Percentiles rank a stretch among this genome's conserved stretches.
These are phyloP conservation scores for Lojkania enalia DNA, from an alignment of 2,329 filamentous ascomycete species.

Conservation along the genomic window DNA sequence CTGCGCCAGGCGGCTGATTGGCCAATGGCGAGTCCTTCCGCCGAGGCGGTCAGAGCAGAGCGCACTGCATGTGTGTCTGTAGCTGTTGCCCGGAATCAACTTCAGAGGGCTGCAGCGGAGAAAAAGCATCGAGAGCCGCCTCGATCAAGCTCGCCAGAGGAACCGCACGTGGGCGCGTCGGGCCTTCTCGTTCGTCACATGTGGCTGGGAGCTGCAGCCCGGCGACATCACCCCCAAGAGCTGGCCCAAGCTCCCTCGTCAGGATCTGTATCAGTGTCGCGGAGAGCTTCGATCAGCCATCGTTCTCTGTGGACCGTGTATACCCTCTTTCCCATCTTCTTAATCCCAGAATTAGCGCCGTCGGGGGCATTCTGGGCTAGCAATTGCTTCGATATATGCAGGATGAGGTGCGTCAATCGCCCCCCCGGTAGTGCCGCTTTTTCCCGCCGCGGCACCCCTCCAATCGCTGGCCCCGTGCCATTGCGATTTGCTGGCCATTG, in stretches of 20 bases:
- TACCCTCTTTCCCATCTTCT: background rate
- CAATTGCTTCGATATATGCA: constrained; percentile 20
- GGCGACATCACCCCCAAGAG: background rate
- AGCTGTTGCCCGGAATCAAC: too few relatives aligned
- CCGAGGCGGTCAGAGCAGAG: too few relatives aligned
- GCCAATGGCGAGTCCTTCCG: too few relatives aligned
- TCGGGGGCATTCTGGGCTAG: constrained; percentile 5
- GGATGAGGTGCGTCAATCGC: constrained; percentile 30
- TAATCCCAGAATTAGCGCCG: background rate
- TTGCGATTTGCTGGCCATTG: constrained; percentile 24
- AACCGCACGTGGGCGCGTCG: constrained; percentile 8
- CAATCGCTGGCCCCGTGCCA: constrained; percentile 2
- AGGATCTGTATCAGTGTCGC: constrained; percentile 10
- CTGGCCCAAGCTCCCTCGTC: constrained; percentile 12
- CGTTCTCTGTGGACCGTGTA: background rate
- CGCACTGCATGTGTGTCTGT: too few relatives aligned
- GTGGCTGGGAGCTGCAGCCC: background rate
- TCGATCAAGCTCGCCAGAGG: too few relatives aligned
- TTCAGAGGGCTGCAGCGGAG: background rate
- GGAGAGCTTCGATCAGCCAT: constrained; percentile 2
- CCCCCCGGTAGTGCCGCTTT: constrained; percentile 14
- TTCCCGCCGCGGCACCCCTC: constrained; percentile 2
- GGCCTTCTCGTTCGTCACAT: constrained; percentile 12
- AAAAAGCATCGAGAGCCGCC: background rate
- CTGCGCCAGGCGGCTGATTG: too few relatives aligned